These are phyloP conservation scores for Neostapfia colusana DNA, from an alignment of 176 grass and related monocot genomes.

Conservation along the genomic window DNA sequence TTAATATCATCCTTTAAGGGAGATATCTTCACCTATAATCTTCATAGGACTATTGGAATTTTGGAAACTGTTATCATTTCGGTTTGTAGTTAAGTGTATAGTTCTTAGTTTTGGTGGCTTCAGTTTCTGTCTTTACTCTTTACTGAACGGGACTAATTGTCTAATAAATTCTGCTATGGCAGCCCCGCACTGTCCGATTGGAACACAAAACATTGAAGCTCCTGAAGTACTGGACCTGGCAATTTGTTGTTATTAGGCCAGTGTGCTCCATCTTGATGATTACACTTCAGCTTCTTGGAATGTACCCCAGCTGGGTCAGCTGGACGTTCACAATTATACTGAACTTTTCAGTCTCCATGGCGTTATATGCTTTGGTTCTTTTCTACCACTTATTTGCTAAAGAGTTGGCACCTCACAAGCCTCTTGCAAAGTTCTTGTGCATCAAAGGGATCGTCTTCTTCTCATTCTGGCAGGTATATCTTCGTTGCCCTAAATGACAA, in stretches of 20 bases:
- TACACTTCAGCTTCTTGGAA: conserved; percentile 78
- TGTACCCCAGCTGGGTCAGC: conserved; percentile 79
- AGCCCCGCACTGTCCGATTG: conserved; percentile 73
- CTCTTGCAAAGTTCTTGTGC: conserved; percentile 92
- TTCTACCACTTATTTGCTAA: conserved; percentile 98
- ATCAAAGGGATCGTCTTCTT: conserved; percentile 99
- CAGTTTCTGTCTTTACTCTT: conserved; percentile 29
- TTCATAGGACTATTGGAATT: not conserved
- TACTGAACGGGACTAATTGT: conserved; percentile 27
- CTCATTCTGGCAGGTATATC: conserved; percentile 95
- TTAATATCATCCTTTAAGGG: not conserved
- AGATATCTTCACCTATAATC: not conserved
- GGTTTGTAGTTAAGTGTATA: not conserved
- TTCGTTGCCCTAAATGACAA: conserved; percentile 17
- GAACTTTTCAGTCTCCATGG: conserved; percentile 95
- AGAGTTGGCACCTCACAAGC: conserved; percentile 92
- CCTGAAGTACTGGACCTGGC: conserved; percentile 99
- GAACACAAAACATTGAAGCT: conserved; percentile 88
- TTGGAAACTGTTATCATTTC: not conserved
- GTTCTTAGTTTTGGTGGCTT: conserved; percentile 23
- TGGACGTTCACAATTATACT: conserved; percentile 92
- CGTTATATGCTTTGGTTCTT: conserved; percentile 82
- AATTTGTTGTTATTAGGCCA: conserved; percentile 94
- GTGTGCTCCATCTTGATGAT: conserved; percentile 83
- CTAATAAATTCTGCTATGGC: conserved; percentile 28